A percentile compares a stretch with the other conserved stretches of the same genome.
Evolutionary conservation across 139 green algal genomes (phyloP).

Genomic region (Chlorella vulgaris): DNA sequence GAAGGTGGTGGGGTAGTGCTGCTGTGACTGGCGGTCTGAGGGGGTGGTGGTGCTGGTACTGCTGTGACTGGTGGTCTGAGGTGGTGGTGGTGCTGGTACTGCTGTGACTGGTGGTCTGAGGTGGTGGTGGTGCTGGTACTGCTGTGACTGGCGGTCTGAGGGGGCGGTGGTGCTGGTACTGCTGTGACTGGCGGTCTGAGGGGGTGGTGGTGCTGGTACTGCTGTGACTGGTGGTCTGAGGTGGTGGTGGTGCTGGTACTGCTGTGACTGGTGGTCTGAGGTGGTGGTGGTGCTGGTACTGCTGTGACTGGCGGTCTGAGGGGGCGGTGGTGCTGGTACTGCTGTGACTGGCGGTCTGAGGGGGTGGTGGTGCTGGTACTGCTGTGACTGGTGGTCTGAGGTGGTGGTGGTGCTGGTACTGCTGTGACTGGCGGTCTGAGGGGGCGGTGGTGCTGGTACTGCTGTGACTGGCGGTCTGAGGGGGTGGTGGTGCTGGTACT

Average conservation of each 20-base stretch:
- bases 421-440: background rate
- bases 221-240: too few species aligned
- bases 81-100: too few species aligned
- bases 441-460: too few species aligned
- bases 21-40: background rate
- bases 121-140: background rate
- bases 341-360: too few species aligned
- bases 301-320: background rate
- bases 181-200: background rate
- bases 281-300: background rate
- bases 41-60: background rate
- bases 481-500: too few species aligned
- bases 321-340: too few species aligned
- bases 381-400: background rate
- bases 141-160: background rate
- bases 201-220: too few species aligned
- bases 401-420: background rate
- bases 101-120: too few species aligned
- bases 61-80: background rate
- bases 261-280: background rate
- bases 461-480: too few species aligned
- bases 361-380: background rate
- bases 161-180: background rate
- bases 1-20: conserved; percentile 9
- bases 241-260: background rate